A percentile compares a stretch with the other conserved stretches of the same genome.
Evolutionary conservation across 2,329 filamentous ascomycete species (phyloP).

Genomic region (Cryphonectria naterciae): DNA sequence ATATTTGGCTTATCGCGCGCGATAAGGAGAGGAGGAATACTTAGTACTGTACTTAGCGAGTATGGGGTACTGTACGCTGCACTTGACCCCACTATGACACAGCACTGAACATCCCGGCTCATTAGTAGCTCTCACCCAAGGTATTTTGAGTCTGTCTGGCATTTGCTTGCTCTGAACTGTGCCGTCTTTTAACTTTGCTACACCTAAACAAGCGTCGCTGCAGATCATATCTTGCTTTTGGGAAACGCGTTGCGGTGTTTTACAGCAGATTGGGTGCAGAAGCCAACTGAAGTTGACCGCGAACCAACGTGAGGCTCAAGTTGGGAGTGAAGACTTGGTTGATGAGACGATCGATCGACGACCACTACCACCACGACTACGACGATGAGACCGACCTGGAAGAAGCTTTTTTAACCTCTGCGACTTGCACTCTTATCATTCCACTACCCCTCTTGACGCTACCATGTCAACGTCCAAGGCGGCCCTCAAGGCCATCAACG

Average conservation of each 20-base stretch:
- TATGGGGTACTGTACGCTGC: background rate
- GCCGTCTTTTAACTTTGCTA: background rate
- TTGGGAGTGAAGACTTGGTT: background rate
- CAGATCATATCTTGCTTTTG: background rate
- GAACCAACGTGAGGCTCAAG: background rate
- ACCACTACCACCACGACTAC: background rate
- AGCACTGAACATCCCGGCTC: background rate
- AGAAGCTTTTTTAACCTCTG: background rate
- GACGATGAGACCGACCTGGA: background rate
- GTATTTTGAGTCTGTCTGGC: background rate
- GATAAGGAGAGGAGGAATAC: conserved; percentile 4
- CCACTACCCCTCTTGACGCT: conserved; percentile 22
- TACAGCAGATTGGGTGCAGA: background rate
- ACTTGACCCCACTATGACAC: conserved; percentile 17
- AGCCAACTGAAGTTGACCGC: background rate
- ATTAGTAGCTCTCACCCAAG: background rate
- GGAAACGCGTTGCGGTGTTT: background rate
- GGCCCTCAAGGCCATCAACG: conserved; percentile 79
- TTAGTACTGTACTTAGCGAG: background rate
- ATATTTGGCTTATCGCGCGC: conserved; percentile 15
- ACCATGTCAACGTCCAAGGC: conserved; percentile 66
- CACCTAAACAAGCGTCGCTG: background rate
- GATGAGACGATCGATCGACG: background rate
- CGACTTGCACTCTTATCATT: background rate
- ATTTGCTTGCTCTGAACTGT: background rate